Evolutionary conservation across 2,329 filamentous ascomycete genomes (phyloP).

Genomic region (Pseudopyricularia cyperi): DNA sequence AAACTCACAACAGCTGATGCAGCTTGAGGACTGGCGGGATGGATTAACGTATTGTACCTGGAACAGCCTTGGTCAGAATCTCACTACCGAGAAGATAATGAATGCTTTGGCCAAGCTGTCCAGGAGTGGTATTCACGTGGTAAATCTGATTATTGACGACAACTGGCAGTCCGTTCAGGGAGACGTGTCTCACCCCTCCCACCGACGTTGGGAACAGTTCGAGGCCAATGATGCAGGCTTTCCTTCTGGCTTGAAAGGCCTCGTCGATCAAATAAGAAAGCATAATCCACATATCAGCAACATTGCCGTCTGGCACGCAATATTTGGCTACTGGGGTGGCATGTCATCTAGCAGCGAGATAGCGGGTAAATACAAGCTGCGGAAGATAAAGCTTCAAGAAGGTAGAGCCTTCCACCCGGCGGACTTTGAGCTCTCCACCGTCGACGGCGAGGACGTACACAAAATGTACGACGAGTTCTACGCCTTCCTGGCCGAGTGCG

Average conservation of each 20-base stretch:
- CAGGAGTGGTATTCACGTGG: constrained; percentile 60
- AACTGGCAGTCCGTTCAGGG: constrained; percentile 78
- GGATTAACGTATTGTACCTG: constrained; percentile 46
- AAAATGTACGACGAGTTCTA: constrained; percentile 90
- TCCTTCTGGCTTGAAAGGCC: constrained; percentile 62
- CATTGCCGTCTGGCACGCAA: constrained; percentile 87
- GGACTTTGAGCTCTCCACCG: constrained; percentile 46
- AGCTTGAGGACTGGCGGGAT: constrained; percentile 1
- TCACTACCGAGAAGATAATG: constrained; percentile 71
- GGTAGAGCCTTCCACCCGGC: constrained; percentile 7
- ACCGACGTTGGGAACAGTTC: constrained; percentile 64
- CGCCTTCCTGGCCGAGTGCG: constrained; percentile 57
- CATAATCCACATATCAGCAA: constrained; percentile 63
- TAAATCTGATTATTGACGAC: constrained; percentile 88
- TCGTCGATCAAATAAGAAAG: constrained; percentile 54
- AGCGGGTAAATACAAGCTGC: constrained; percentile 65
- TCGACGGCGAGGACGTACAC: constrained; percentile 60
- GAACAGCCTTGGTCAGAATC: constrained; percentile 76
- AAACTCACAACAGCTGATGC: background rate
- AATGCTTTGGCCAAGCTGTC: constrained; percentile 60
- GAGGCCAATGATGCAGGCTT: constrained; percentile 74
- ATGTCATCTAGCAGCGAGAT: constrained; percentile 64
- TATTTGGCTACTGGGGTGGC: constrained; percentile 83
- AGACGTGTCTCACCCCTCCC: constrained; percentile 34
- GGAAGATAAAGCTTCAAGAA: constrained; percentile 38